Base-by-base conservation (phyloP, 1,139 yeast genomes). In the Wickerhamiella infanticola region DNA sequence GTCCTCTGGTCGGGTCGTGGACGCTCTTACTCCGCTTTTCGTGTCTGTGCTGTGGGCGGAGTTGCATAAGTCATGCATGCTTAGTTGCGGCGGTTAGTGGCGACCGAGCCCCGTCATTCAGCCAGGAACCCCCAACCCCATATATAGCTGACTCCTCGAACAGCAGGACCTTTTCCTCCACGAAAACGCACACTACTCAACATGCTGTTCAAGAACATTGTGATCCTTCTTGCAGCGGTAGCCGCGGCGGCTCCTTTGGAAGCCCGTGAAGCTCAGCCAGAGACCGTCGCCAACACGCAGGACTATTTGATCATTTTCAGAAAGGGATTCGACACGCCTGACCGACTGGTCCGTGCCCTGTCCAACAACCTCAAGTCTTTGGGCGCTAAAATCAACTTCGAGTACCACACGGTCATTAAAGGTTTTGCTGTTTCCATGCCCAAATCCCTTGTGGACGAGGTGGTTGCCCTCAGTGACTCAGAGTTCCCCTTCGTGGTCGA, bases 401-500 rank as follows among this genome's bases (percentile, higher is more conserved):
- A 69, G 51, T 69, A 64, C 57, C 55, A 57, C 49, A 61, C 64
- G 5, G 60, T 67, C 29, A 55, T 69, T 46, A 60, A 61, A 49
- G 73, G 71, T 3, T 66, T 67, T 50, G 61, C 67, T n/a, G 59
- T 66, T 24, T 55, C 61, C 5, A 55, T 64, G n/a, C 62, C 63
- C 36, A 50, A 54, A 31, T 54, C 51, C 25, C 53, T 52, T 13
- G 54, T 62, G 45, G 56, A 58, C 25, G 47, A 48, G 24, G 51
- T 56, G 37, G 49, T 47, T 24, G 49, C 42, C 25, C 43, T 56
- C 38, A 48, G 57, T 43, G 54, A 58, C 50, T 44, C 53, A 26
- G 59, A 61, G 36, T 60, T 53, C 46, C 72, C 72, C 3, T 67
- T 68, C 50, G 55, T 63, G 40, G 55, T 68, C 41, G 73, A 68